Percentiles rank a stretch among this genome's conserved stretches.
phyloP scores from a whole-genome alignment of 257 asterid species.

The Linaria vulgaris region DNA sequence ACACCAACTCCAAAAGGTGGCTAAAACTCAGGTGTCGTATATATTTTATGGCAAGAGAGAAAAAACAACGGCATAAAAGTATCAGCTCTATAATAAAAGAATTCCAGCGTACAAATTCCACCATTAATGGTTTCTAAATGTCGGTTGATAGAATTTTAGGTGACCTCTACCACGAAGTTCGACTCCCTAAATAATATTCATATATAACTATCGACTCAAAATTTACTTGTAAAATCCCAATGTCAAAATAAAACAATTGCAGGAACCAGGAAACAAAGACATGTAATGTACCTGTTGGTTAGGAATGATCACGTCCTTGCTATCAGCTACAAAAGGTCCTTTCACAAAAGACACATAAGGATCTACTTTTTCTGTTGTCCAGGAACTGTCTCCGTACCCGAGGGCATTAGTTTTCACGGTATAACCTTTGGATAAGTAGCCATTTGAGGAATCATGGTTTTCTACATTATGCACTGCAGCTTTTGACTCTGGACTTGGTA shows the following conservation, averaged over 20 bases:
- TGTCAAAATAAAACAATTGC: background rate
- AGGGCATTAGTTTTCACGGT: constrained; percentile 36
- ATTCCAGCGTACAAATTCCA: constrained; percentile 32
- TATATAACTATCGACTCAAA: constrained; percentile 4
- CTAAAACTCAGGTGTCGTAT: constrained; percentile 1
- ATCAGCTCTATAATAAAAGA: background rate
- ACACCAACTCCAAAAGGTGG: background rate
- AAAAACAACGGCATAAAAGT: background rate
- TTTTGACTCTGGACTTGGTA: constrained; percentile 48
- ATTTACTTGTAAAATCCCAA: constrained; percentile 7
- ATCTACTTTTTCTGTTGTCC: constrained; percentile 45
- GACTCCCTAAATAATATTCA: constrained; percentile 22
- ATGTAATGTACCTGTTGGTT: constrained; percentile 43
- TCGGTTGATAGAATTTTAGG: constrained; percentile 27
- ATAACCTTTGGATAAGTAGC: constrained; percentile 34
- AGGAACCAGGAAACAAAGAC: constrained; percentile 4
- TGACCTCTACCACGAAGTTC: constrained; percentile 29
- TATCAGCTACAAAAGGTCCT: constrained; percentile 36
- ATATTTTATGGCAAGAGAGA: constrained; percentile 1
- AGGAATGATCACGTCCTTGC: constrained; percentile 38
- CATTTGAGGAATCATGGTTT: constrained; percentile 34
- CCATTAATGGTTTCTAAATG: constrained; percentile 32
- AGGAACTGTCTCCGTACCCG: constrained; percentile 43
- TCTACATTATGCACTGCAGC: constrained; percentile 32
- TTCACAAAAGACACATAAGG: constrained; percentile 43